Conservation (phyloP, 208 protist species). For the Vickermania spadyakhi region DNA sequence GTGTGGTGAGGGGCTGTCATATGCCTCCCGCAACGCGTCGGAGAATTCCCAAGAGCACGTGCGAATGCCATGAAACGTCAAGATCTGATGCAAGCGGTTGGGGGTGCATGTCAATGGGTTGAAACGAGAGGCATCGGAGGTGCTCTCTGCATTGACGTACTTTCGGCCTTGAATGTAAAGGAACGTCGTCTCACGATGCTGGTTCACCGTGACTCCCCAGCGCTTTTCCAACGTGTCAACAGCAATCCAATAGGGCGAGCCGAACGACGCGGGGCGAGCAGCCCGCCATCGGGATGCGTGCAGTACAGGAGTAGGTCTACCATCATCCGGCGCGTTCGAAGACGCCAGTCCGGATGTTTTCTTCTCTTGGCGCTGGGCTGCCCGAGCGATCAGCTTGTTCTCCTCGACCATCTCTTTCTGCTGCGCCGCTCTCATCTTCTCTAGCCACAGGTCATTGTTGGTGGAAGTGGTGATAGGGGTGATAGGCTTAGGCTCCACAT, state of each 20-base stretch:
- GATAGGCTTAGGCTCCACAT: neutral
- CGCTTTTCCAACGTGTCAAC: constrained; percentile 8
- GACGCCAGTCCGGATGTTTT: neutral
- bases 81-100: constrained; percentile 13
- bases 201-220: constrained; percentile 12
- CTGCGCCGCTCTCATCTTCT: neutral
- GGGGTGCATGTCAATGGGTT: constrained; percentile 19
- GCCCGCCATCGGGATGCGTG: no score
- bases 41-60: constrained; percentile 13
- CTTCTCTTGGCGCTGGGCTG: neutral
- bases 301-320: no score
- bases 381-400: neutral
- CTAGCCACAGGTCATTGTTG: neutral
- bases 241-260: constrained; percentile 25
- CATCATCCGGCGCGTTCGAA: neutral
- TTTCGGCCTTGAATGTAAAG: neutral
- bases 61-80: constrained; percentile 8
- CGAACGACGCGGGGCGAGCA: constrained; percentile 1
- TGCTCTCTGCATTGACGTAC: constrained; percentile 33
- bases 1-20: neutral
- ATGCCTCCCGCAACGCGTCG: constrained; percentile 8
- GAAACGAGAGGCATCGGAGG: constrained; percentile 25
- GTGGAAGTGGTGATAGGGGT: no score
- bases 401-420: neutral
- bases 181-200: constrained; percentile 6